Conservation (phyloP, 2,329 filamentous ascomycete genomes). For the Alternaria triticina region DNA sequence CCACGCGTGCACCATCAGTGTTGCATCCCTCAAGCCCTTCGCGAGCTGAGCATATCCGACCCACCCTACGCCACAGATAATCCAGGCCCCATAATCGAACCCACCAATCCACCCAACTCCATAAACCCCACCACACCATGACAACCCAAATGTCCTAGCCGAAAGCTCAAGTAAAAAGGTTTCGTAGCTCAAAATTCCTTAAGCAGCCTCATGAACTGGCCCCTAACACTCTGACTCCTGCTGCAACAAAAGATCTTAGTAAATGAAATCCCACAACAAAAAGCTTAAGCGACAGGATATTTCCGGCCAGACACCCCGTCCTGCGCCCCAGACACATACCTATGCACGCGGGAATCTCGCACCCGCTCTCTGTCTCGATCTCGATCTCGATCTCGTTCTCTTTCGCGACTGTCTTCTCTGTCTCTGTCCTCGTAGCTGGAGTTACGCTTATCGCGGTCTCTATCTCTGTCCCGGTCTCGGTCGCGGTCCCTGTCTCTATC, state of each 20-base stretch:
- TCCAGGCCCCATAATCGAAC: not conserved
- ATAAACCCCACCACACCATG: not conserved
- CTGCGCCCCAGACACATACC: conserved; percentile 44
- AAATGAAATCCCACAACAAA: conserved; percentile 12
- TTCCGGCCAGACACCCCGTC: conserved; percentile 43
- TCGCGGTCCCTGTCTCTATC: conserved; percentile 5
- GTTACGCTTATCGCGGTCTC: conserved; percentile 1
- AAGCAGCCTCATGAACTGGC: conserved; percentile 23
- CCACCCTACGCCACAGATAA: conserved; percentile 7
- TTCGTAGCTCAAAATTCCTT: conserved; percentile 24
- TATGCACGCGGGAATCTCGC: conserved; percentile 33
- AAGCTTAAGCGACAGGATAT: conserved; percentile 32
- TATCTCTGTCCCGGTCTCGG: conserved; percentile 8
- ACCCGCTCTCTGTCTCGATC: conserved; percentile 21
- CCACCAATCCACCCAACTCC: not conserved
- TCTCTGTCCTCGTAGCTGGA: not conserved
- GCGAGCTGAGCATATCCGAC: not conserved
- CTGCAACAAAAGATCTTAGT: conserved; percentile 19
- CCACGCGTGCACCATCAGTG: not conserved
- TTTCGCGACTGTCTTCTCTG: conserved; percentile 21
- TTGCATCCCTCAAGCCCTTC: not conserved
- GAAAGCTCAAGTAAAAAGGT: no score
- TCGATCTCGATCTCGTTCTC: conserved; percentile 18
- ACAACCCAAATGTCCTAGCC: no score
- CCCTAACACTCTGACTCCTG: conserved; percentile 17